Percentiles rank a stretch among this genome's conserved stretches.
phyloP scores from a whole-genome alignment of 805 yeast species.

The Cyberlindnera lachancei region DNA sequence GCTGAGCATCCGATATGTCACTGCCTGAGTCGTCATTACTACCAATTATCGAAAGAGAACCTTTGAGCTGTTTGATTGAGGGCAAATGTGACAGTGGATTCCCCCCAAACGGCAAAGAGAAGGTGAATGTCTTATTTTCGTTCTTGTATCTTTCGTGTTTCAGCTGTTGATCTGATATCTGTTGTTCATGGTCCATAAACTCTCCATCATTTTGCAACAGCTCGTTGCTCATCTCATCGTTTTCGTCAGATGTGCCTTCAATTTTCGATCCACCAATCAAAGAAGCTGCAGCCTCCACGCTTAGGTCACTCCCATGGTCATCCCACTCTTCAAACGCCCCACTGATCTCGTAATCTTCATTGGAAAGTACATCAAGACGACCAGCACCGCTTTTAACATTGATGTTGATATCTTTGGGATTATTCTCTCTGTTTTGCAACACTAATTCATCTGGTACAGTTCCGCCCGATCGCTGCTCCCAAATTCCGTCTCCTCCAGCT shows the following conservation, averaged over 20 bases:
- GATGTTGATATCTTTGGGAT: too few species aligned
- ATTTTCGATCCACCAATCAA: slow-evolving; percentile 1
- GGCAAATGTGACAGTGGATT: slow-evolving; percentile 21
- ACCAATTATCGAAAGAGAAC: slow-evolving; percentile 16
- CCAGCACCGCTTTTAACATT: too few species aligned
- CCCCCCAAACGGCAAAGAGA: slow-evolving; percentile 33
- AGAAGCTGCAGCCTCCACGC: slow-evolving; percentile 1
- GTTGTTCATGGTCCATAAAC: slow-evolving; percentile 5
- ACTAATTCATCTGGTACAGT: too few species aligned
- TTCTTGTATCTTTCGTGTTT: slow-evolving; percentile 14
- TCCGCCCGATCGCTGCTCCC: too few species aligned
- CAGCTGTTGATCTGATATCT: slow-evolving; percentile 11
- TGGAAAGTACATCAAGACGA: too few species aligned
- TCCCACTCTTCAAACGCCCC: not conserved
- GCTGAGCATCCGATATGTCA: slow-evolving; percentile 8
- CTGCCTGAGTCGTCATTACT: slow-evolving; percentile 7
- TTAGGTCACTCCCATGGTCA: not conserved
- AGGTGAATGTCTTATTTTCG: slow-evolving; percentile 28
- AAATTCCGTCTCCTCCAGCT: too few species aligned
- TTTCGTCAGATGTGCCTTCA: not conserved
- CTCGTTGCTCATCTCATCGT: not conserved
- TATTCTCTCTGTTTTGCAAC: too few species aligned
- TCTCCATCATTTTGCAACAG: slow-evolving; percentile 27
- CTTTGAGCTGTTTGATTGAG: slow-evolving; percentile 13
- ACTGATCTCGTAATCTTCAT: too few species aligned